These are phyloP conservation scores for Mycosphaerelloides madeirae DNA, from an alignment of 2,329 filamentous ascomycete species.

Conservation along the genomic window DNA sequence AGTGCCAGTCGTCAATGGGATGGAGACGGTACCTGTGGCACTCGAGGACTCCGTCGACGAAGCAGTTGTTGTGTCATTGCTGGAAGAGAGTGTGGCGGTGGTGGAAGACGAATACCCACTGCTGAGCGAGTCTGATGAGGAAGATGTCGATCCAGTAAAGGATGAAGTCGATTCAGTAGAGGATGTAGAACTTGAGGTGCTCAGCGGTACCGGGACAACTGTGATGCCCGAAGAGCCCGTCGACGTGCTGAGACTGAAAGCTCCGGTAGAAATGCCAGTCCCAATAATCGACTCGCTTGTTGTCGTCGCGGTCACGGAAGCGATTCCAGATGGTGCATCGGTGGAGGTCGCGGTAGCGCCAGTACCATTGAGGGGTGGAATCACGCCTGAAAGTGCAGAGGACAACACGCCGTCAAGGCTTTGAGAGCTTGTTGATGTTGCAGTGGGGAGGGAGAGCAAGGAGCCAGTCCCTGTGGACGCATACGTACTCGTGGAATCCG, in stretches of 20 bases:
- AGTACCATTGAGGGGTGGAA: slow-evolving; percentile 9
- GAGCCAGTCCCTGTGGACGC: slow-evolving; percentile 1
- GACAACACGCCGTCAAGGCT: slow-evolving; percentile 12
- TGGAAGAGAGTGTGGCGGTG: slow-evolving; percentile 8
- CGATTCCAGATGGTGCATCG: slow-evolving; percentile 16
- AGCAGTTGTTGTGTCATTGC: slow-evolving; percentile 3
- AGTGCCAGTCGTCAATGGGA: slow-evolving; percentile 18
- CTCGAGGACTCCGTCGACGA: neutral
- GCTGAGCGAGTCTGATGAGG: neutral
- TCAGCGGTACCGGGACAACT: slow-evolving; percentile 22
- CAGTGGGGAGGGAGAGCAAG: neutral
- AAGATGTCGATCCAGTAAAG: slow-evolving; percentile 13
- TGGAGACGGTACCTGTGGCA: slow-evolving; percentile 2
- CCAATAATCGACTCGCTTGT: slow-evolving; percentile 3
- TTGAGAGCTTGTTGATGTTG: slow-evolving; percentile 3
- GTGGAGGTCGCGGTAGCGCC: slow-evolving; percentile 13
- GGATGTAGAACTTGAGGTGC: slow-evolving; percentile 10
- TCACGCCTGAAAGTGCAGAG: slow-evolving; percentile 18
- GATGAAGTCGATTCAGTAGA: slow-evolving; percentile 12
- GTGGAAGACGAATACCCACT: neutral
- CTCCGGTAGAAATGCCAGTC: slow-evolving; percentile 9
- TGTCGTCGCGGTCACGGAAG: slow-evolving; percentile 16
- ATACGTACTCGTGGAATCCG: neutral
- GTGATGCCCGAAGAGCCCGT: slow-evolving; percentile 17
- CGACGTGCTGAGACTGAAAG: slow-evolving; percentile 16